phyloP scores from a whole-genome alignment of 306 rosid genomes.

The Medicago lupulina region DNA sequence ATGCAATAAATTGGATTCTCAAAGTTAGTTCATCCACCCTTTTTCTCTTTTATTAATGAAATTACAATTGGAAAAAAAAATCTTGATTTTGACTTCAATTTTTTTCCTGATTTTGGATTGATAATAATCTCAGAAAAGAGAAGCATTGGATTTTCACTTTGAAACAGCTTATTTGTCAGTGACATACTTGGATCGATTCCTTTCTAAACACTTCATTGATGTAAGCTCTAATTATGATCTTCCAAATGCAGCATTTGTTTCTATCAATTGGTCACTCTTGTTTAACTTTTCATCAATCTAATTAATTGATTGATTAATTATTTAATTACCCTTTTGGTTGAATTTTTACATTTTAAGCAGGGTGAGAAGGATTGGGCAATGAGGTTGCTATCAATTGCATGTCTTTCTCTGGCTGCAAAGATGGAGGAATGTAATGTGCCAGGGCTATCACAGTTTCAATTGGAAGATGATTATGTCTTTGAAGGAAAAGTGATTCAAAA shows the following conservation, averaged over 20 bases:
- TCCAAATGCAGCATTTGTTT: neutral
- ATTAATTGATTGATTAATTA: neutral
- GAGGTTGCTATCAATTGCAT: slow-evolving; percentile 69
- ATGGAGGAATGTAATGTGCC: slow-evolving; percentile 77
- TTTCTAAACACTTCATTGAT: slow-evolving; percentile 56
- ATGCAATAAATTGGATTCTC: slow-evolving; percentile 79
- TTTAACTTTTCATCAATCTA: slow-evolving; percentile 18
- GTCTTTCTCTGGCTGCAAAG: slow-evolving; percentile 81
- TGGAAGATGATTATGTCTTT: slow-evolving; percentile 58
- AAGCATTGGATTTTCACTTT: slow-evolving; percentile 66
- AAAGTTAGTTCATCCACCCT: slow-evolving; percentile 55
- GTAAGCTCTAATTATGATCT: slow-evolving; percentile 50
- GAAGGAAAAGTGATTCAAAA: slow-evolving; percentile 57
- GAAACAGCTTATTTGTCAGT: slow-evolving; percentile 85
- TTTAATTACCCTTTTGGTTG: slow-evolving; percentile 27
- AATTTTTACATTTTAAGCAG: slow-evolving; percentile 51
- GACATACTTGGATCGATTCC: slow-evolving; percentile 82
- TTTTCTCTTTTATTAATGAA: slow-evolving; percentile 34
- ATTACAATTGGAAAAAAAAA: slow-evolving; percentile 1
- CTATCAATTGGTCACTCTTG: neutral
- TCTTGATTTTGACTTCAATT: neutral
- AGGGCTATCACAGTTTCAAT: slow-evolving; percentile 52
- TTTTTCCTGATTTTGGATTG: slow-evolving; percentile 9
- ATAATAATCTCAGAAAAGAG: slow-evolving; percentile 57
- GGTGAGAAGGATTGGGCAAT: slow-evolving; percentile 70